Evolutionary conservation across 352 stramenopile species (phyloP).

Genomic region (Phytophthora ramorum): DNA sequence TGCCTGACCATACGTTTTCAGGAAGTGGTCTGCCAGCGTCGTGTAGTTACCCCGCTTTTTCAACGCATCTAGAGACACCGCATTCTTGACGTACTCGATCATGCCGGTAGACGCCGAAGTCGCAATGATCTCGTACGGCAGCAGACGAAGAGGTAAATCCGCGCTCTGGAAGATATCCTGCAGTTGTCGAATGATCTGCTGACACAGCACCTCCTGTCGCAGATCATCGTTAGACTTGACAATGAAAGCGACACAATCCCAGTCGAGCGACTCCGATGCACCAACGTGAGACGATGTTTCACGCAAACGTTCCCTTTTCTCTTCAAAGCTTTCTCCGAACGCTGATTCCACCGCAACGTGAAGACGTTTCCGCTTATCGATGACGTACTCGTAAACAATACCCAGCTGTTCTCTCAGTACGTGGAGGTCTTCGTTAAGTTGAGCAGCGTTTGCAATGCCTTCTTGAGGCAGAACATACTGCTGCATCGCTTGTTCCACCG

Average conservation of each 20-base stretch:
- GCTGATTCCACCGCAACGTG: conserved; percentile 75
- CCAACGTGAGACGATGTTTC: conserved; percentile 55
- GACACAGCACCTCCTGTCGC: conserved; percentile 97
- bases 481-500: conserved; percentile 63
- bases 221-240: conserved; percentile 99
- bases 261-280: conserved; percentile 39
- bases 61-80: conserved; percentile 96
- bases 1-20: conserved; percentile 91
- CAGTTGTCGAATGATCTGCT: conserved; percentile 97
- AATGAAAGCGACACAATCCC: conserved; percentile 93
- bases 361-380: conserved; percentile 66
- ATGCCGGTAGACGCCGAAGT: conserved; percentile 95
- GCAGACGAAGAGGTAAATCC: conserved; percentile 94
- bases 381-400: conserved; percentile 72
- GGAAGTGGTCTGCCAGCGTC: conserved; percentile 91
- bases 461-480: conserved; percentile 59
- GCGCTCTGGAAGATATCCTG: conserved; percentile 96
- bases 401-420: conserved; percentile 76
- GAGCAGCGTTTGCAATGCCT: conserved; percentile 33
- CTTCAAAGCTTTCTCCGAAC: conserved; percentile 87
- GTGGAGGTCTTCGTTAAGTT: conserved; percentile 56
- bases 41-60: conserved; percentile 92
- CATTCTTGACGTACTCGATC: conserved; percentile 97
- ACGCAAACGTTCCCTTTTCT: conserved; percentile 74
- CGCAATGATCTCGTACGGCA: conserved; percentile 97